Percentiles rank a stretch among this genome's conserved stretches.
phyloP scores from a whole-genome alignment of 305 asterid species.

The Fraxinus baroniana region DNA sequence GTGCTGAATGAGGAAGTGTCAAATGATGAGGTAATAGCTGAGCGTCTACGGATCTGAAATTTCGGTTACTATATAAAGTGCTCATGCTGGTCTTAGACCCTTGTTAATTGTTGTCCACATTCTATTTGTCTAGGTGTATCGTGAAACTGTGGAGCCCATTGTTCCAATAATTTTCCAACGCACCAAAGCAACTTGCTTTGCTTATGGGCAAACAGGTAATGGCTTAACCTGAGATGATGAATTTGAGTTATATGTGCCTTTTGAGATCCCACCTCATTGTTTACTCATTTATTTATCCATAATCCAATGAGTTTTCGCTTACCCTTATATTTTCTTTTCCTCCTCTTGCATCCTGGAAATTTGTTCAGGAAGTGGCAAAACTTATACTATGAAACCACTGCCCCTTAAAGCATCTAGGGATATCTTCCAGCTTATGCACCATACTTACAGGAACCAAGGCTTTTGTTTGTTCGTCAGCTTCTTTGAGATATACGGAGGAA shows the following conservation, averaged over 20 bases:
- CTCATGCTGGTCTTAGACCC: not conserved
- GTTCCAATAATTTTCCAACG: constrained; percentile 96
- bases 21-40: constrained; percentile 40
- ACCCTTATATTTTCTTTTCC: constrained; percentile 9
- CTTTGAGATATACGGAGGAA: constrained; percentile 98
- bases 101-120: constrained; percentile 20
- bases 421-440: constrained; percentile 31
- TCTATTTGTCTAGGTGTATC: constrained; percentile 67
- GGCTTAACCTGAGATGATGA: not conserved
- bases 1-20: constrained; percentile 95
- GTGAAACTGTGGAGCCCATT: constrained; percentile 94
- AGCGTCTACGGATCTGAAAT: not conserved
- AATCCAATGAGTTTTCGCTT: not conserved
- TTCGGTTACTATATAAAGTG: not conserved
- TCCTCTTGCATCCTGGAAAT: not conserved
- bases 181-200: constrained; percentile 98
- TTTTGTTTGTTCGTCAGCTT: constrained; percentile 71
- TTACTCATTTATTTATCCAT: not conserved
- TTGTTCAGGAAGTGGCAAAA: constrained; percentile 42
- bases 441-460: constrained; percentile 35
- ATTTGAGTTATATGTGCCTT: not conserved
- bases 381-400: constrained; percentile 45
- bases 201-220: constrained; percentile 98
- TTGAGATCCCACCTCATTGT: not conserved
- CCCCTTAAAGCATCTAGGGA: constrained; percentile 42